Evolutionary conservation across 306 rosid species (phyloP).

Genomic region (Begonia peltatifolia): DNA sequence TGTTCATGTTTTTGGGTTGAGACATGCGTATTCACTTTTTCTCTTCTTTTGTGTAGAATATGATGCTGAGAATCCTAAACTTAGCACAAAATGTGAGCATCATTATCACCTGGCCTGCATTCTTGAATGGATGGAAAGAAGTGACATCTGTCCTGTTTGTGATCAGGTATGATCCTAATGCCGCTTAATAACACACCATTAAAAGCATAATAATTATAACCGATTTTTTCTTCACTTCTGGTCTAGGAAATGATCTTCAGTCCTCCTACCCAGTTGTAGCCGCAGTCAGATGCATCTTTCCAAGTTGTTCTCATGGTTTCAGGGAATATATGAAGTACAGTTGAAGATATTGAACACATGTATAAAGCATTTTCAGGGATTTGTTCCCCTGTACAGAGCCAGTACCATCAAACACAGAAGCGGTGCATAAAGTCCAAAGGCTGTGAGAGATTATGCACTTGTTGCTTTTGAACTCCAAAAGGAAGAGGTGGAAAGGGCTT

Average conservation of each 20-base stretch:
- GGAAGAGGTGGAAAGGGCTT: no score
- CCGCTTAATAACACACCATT: not conserved
- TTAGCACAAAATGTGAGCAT: slow-evolving; percentile 64
- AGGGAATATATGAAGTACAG: no score
- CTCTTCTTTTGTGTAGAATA: slow-evolving; percentile 39
- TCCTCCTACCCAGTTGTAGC: slow-evolving; percentile 50
- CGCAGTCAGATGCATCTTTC: slow-evolving; percentile 1
- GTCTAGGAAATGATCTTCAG: slow-evolving; percentile 68
- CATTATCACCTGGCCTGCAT: slow-evolving; percentile 96
- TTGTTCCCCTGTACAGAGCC: no score
- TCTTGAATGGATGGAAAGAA: slow-evolving; percentile 98
- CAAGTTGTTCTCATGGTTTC: no score
- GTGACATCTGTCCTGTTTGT: slow-evolving; percentile 81
- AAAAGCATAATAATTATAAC: not conserved
- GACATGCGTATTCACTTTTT: not conserved
- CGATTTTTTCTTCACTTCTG: slow-evolving; percentile 6
- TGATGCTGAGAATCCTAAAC: slow-evolving; percentile 69
- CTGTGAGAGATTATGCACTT: no score
- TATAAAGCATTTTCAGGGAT: no score
- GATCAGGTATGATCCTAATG: slow-evolving; percentile 46
- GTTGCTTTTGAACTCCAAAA: no score
- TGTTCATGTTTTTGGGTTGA: no score
- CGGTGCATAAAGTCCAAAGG: no score
- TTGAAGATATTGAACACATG: no score
- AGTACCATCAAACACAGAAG: no score